These are phyloP conservation scores for Yarrowia sp. DNA, from an alignment of 805 yeast species.

Conservation along the genomic window DNA sequence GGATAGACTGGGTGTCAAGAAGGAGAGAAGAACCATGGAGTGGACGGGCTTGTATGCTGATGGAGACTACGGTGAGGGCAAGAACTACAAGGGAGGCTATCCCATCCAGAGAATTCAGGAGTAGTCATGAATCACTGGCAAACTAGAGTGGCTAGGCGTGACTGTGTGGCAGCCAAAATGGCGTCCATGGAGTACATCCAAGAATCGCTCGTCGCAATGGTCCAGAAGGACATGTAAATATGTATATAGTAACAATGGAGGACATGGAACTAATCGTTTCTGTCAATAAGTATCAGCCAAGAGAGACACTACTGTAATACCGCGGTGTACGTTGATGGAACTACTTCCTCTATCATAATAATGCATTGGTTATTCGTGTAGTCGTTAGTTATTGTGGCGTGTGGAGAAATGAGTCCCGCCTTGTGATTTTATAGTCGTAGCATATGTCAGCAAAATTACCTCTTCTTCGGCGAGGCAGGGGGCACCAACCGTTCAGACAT, in stretches of 20 bases:
- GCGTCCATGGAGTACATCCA: too few species aligned
- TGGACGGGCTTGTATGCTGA: conserved; percentile 58
- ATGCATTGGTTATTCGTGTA: conserved; percentile 1
- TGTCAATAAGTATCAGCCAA: too few species aligned
- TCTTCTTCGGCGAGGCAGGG: neutral
- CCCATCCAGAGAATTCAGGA: conserved; percentile 40
- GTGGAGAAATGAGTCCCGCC: too few species aligned
- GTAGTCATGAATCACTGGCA: neutral
- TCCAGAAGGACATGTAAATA: neutral
- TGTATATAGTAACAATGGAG: neutral
- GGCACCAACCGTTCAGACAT: neutral
- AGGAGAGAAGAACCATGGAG: conserved; percentile 42
- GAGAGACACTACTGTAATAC: too few species aligned
- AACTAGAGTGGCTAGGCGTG: too few species aligned
- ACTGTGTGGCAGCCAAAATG: too few species aligned
- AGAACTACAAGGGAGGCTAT: conserved; percentile 50
- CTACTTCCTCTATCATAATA: neutral
- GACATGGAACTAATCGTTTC: neutral
- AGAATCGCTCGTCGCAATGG: too few species aligned
- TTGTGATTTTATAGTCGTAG: too few species aligned
- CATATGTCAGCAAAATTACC: too few species aligned
- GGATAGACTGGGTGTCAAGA: conserved; percentile 57
- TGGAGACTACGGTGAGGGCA: conserved; percentile 53
- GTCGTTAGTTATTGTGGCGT: conserved; percentile 4
- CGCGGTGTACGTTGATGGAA: too few species aligned